Conservation (phyloP, 2,329 filamentous ascomycete genomes). For the Monosporascus sp. region DNA sequence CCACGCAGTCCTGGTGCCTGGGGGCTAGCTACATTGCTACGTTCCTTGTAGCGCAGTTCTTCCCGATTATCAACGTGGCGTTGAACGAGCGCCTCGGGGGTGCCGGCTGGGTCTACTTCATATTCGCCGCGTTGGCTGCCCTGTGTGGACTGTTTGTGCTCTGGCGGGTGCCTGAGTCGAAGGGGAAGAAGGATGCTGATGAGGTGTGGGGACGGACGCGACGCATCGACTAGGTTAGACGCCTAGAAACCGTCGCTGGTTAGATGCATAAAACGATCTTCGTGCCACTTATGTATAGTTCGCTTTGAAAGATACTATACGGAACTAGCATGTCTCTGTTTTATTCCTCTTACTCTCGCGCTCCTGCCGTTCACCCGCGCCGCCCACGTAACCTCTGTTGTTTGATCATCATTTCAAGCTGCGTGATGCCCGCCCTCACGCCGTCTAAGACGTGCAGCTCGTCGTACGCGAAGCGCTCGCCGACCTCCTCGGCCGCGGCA, state of each 20-base stretch:
- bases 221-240: constrained; percentile 38
- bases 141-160: constrained; percentile 67
- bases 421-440: constrained; percentile 62
- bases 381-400: constrained; percentile 32
- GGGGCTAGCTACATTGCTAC: constrained; percentile 87
- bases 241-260: too few species aligned
- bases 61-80: constrained; percentile 76
- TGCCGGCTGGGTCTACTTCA: constrained; percentile 80
- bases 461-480: constrained; percentile 49
- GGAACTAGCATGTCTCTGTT: too few species aligned
- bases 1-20: constrained; percentile 82
- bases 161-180: constrained; percentile 78
- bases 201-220: constrained; percentile 81
- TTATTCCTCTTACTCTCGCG: too few species aligned
- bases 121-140: constrained; percentile 74
- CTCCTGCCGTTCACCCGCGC: background rate
- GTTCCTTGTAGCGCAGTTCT: constrained; percentile 90
- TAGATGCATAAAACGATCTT: background rate
- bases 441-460: constrained; percentile 71
- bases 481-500: constrained; percentile 61
- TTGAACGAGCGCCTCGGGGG: constrained; percentile 61
- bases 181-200: constrained; percentile 74
- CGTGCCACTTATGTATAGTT: constrained; percentile 13
- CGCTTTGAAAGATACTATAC: background rate
- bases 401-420: constrained; percentile 51